Conservation (phyloP, 345 rosid species). For the Corchorus olitorius region DNA sequence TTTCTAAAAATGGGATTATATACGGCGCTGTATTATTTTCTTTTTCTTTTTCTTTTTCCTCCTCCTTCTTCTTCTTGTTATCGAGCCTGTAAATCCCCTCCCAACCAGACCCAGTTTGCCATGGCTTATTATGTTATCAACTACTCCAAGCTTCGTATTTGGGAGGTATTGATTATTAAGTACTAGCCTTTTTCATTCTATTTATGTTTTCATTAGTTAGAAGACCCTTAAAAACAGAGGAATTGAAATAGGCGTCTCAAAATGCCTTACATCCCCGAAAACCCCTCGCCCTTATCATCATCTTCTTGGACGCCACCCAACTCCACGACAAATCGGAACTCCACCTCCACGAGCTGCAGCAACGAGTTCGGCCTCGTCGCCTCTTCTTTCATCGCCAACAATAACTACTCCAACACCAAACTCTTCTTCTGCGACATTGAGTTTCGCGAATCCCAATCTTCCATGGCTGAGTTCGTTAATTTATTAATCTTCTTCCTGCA, state of each 20-base stretch:
- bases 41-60: too few species aligned
- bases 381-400: constrained; percentile 70
- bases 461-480: too few species aligned
- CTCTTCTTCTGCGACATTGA: constrained; percentile 90
- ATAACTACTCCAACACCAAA: constrained; percentile 42
- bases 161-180: too few species aligned
- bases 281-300: constrained; percentile 69
- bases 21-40: too few species aligned
- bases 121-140: constrained; percentile 76
- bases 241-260: constrained; percentile 62
- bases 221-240: too few species aligned
- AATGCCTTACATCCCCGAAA: constrained; percentile 65
- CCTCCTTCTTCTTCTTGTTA: too few species aligned
- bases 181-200: too few species aligned
- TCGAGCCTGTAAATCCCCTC: too few species aligned
- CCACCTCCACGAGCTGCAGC: constrained; percentile 65
- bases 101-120: constrained; percentile 52
- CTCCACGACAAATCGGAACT: constrained; percentile 61
- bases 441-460: constrained; percentile 57
- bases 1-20: too few species aligned
- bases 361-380: constrained; percentile 72
- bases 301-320: constrained; percentile 89
- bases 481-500: too few species aligned
- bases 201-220: too few species aligned
- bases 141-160: constrained; percentile 77